phyloP scores from a whole-genome alignment of 129 eudicot species.

The Deinandra increscens region DNA sequence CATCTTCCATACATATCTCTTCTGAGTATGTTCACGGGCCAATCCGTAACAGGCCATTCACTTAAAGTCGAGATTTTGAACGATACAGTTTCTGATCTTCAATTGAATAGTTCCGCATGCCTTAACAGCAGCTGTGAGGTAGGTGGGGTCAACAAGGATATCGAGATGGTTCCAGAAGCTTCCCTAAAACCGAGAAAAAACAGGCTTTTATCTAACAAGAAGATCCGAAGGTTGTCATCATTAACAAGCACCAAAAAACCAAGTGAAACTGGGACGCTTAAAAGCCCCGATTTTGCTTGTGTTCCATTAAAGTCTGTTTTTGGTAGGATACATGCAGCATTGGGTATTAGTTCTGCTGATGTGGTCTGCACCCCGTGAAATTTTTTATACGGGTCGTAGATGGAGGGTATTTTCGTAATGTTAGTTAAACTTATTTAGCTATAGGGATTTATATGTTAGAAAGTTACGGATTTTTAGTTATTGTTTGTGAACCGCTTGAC shows the following conservation, averaged over 20 bases:
- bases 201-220: constrained; percentile 51
- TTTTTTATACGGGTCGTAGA: neutral
- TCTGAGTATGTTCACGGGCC: constrained; percentile 57
- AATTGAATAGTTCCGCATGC: constrained; percentile 37
- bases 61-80: constrained; percentile 56
- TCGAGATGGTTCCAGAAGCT: constrained; percentile 16
- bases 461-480: constrained; percentile 7
- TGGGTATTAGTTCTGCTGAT: constrained; percentile 36
- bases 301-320: constrained; percentile 74
- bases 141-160: constrained; percentile 23
- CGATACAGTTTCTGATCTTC: constrained; percentile 44
- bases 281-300: constrained; percentile 64
- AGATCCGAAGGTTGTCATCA: constrained; percentile 68
- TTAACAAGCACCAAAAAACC: constrained; percentile 46
- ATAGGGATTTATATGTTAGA: neutral
- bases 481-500: neutral
- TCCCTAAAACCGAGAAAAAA: constrained; percentile 39
- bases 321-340: constrained; percentile 70
- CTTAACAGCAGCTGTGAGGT: constrained; percentile 55
- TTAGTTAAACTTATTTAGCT: no score
- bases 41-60: constrained; percentile 63
- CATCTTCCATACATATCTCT: constrained; percentile 71
- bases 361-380: neutral
- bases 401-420: no score
- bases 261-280: constrained; percentile 34